Evolutionary conservation across 495 filamentous ascomycete species (phyloP), one percentile per base, ranked within the genome.

Genomic region (Penicillium antarcticum): DNA sequence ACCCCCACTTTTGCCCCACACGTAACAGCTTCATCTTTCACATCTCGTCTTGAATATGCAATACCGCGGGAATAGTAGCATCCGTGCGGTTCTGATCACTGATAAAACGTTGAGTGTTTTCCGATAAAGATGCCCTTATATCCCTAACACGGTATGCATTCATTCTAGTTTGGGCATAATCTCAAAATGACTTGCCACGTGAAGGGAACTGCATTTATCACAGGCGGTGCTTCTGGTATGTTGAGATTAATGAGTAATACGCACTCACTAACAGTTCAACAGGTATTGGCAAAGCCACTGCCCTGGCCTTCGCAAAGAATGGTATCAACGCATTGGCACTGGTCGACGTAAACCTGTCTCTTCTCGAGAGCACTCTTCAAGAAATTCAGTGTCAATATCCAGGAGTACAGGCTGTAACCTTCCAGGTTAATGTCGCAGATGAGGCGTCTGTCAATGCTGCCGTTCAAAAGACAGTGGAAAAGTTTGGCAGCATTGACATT

Each of bases 401-500:
- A 3, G 23, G 19, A 7, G 44, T 66, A 14, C 24, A 40, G 0
- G 39, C 60, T 0, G 51, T 52, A 29, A 51, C 53, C 13, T 18
- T 62, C 10, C 5, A 51, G 4, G 48, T 48, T 6, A 57, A 69
- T 33, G 60, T 69, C 3, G 53, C 55, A 13, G 46, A 58, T 5
- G 62, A 69, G 50, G 40, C 24, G 14, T 58, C 58, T 3, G 61
- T 66, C 21, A 36, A 56, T 0, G 33, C 34, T 4, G 58, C 63
- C 6, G 43, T 66, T 3, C 41, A 46, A 9, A 52, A 56, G 31
- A 53, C 51, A 0, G 57, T 45, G 3, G 37, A 59, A 1, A 52
- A 64, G 4, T 75, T 67, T 9, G 69, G 74, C 13, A 58, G 76
- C 19, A 69, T 84, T 14, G 80, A 84, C 43, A 77, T 82, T 17